phyloP scores from a whole-genome alignment of 805 yeast genomes.

The Pichia thaimueangensis region DNA sequence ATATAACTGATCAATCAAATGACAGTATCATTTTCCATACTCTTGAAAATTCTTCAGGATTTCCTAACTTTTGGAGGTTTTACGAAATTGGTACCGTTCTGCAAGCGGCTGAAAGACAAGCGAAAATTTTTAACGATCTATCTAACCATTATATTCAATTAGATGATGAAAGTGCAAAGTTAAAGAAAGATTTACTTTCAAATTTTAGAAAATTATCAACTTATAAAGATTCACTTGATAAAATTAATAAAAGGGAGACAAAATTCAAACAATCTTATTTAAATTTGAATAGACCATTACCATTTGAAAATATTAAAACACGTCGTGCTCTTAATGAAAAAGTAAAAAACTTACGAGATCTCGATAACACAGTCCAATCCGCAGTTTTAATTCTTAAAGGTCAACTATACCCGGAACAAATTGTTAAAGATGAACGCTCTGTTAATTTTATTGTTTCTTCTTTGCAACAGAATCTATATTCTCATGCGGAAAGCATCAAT shows the following conservation, averaged over 20 bases:
- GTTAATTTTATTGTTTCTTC: slow-evolving; percentile 25
- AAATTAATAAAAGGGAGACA: not conserved
- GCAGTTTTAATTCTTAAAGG: slow-evolving; percentile 25
- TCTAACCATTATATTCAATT: not conserved
- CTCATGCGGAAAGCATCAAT: slow-evolving; percentile 6
- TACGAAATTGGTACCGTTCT: slow-evolving; percentile 22
- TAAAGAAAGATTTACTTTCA: slow-evolving; percentile 7
- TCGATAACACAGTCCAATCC: slow-evolving; percentile 20
- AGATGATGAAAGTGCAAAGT: not conserved
- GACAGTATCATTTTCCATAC: slow-evolving; percentile 19
- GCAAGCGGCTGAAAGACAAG: slow-evolving; percentile 8
- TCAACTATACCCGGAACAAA: slow-evolving; percentile 24
- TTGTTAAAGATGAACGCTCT: slow-evolving; percentile 23
- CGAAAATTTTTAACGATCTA: not conserved
- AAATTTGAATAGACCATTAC: slow-evolving; percentile 14
- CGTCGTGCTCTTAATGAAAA: slow-evolving; percentile 17
- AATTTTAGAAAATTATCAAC: slow-evolving; percentile 11
- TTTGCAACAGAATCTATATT: slow-evolving; percentile 18
- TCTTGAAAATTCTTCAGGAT: slow-evolving; percentile 16
- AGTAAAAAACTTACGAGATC: slow-evolving; percentile 9
- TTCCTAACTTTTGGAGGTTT: slow-evolving; percentile 28
- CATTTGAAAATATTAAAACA: slow-evolving; percentile 17
- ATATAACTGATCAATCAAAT: slow-evolving; percentile 22
- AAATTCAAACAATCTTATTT: slow-evolving; percentile 1
- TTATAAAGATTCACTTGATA: slow-evolving; percentile 10